Evolutionary conservation across 1,284 basidiomycete species (phyloP).

Genomic region (Marasmius tenuissimus): DNA sequence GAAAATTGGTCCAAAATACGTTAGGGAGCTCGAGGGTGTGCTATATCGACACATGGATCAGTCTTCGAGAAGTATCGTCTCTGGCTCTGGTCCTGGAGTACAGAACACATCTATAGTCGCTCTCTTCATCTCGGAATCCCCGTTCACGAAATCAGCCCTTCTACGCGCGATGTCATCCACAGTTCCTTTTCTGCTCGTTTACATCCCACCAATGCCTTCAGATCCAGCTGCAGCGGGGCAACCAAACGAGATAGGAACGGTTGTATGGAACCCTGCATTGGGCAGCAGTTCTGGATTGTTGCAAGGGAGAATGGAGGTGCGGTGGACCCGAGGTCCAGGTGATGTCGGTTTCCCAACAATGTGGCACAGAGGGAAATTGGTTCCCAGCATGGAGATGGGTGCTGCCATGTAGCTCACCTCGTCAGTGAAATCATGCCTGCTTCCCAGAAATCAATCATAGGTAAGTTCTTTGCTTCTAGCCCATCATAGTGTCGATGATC

Average conservation of each 20-base stretch:
- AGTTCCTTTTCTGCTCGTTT: conserved; percentile 75
- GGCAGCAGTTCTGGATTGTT: conserved; percentile 51
- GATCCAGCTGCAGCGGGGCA: conserved; percentile 7
- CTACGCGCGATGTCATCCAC: conserved; percentile 68
- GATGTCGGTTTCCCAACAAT: background rate
- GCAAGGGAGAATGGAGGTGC: conserved; percentile 55
- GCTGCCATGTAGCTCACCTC: too few species aligned
- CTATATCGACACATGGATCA: conserved; percentile 45
- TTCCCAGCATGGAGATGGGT: background rate
- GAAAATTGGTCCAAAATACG: conserved; percentile 73
- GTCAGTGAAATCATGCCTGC: too few species aligned
- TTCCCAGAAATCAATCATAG: too few species aligned
- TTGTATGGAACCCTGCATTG: conserved; percentile 68
- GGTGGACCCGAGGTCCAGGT: conserved; percentile 41
- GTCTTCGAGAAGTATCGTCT: conserved; percentile 1
- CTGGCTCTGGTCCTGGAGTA: background rate
- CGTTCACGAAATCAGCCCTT: conserved; percentile 70
- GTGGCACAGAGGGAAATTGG: background rate
- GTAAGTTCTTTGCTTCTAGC: too few species aligned
- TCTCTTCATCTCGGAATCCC: conserved; percentile 73
- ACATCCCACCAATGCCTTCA: conserved; percentile 53
- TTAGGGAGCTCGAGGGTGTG: conserved; percentile 89
- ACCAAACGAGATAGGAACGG: conserved; percentile 37
- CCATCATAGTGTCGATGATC: too few species aligned
- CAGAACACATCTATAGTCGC: conserved; percentile 51